Evolutionary conservation across 1,284 basidiomycete genomes (phyloP).

Genomic region (Pyrrhoderma noxium): DNA sequence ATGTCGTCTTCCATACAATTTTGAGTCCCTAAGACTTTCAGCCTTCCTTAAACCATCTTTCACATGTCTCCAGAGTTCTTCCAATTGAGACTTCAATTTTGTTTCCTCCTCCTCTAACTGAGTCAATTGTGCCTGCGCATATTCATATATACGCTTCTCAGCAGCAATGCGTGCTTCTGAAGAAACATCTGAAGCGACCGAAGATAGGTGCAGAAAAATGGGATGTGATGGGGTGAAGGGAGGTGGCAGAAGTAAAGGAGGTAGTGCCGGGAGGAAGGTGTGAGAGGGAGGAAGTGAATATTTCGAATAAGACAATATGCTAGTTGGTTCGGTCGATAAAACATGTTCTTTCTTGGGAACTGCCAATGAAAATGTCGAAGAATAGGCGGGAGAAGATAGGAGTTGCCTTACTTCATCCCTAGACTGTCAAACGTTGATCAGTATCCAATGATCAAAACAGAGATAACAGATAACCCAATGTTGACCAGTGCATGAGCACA

Average conservation of each 20-base stretch:
- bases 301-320: constrained; percentile 20
- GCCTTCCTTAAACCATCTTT: constrained; percentile 42
- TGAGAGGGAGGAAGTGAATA: constrained; percentile 22
- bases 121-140: constrained; percentile 48
- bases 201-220: constrained; percentile 57
- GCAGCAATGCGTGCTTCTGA: constrained; percentile 45
- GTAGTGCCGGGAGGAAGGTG: constrained; percentile 54
- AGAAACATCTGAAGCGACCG: constrained; percentile 49
- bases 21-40: constrained; percentile 33
- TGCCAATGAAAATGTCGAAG: constrained; percentile 44
- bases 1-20: constrained; percentile 3
- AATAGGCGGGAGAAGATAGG: constrained; percentile 43
- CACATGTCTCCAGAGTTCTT: constrained; percentile 56
- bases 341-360: constrained; percentile 33
- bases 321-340: constrained; percentile 24
- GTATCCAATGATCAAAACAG: not conserved
- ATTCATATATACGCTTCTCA: constrained; percentile 50
- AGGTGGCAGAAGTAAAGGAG: constrained; percentile 60
- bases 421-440: constrained; percentile 31
- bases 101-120: constrained; percentile 52
- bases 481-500: no score
- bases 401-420: constrained; percentile 38
- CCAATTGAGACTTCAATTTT: constrained; percentile 49
- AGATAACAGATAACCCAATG: no score
- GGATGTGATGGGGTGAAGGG: constrained; percentile 72